Evolutionary conservation across 2,329 filamentous ascomycete genomes (phyloP).

Genomic region (Geosmithia morbida): DNA sequence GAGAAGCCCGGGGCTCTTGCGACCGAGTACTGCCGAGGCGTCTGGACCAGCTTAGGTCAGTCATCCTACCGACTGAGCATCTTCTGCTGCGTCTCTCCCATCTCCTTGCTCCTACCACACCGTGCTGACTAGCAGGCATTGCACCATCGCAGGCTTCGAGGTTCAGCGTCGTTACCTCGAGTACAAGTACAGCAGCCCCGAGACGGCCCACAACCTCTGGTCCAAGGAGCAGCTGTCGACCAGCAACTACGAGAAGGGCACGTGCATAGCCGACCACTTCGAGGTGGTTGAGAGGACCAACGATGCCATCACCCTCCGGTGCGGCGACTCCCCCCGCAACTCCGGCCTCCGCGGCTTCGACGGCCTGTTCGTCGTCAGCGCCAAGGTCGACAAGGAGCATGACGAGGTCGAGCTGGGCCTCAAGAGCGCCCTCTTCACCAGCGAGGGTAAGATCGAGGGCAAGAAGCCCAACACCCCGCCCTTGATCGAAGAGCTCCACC

Average conservation of each 20-base stretch:
- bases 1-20: slow-evolving; percentile 42
- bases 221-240: slow-evolving; percentile 33
- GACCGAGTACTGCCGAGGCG: slow-evolving; percentile 50
- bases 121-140: neutral
- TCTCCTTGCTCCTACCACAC: neutral
- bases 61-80: slow-evolving; percentile 4
- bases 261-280: slow-evolving; percentile 55
- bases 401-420: slow-evolving; percentile 48
- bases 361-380: slow-evolving; percentile 52
- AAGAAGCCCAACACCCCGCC: slow-evolving; percentile 14
- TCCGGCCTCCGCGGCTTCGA: slow-evolving; percentile 41
- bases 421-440: slow-evolving; percentile 48
- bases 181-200: slow-evolving; percentile 40
- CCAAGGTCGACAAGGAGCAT: slow-evolving; percentile 41
- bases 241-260: slow-evolving; percentile 48
- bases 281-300: slow-evolving; percentile 53
- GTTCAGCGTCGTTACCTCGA: slow-evolving; percentile 44
- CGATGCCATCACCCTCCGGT: slow-evolving; percentile 46
- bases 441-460: slow-evolving; percentile 18
- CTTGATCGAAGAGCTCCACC: slow-evolving; percentile 15
- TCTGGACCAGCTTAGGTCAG: slow-evolving; percentile 53
- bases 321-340: slow-evolving; percentile 49
- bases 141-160: slow-evolving; percentile 29
- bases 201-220: slow-evolving; percentile 49
- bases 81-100: neutral